Conservation (phyloP, 2,329 filamentous ascomycete genomes). For the Pestalotiopsis sp. region DNA sequence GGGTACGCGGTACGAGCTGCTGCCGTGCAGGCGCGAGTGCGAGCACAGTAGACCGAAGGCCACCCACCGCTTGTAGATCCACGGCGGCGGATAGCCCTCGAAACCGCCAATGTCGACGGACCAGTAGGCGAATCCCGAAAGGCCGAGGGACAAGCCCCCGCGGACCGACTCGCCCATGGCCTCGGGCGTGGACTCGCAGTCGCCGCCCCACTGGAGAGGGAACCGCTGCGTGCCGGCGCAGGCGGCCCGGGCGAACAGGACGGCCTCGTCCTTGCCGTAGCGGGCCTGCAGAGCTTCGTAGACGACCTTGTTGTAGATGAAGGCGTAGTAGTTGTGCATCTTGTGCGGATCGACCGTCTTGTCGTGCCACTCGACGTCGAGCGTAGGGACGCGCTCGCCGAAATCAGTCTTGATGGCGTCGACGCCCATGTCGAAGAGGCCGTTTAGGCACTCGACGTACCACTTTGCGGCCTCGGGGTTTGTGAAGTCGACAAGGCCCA, state of each 20-base stretch:
- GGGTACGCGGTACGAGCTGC: slow-evolving; percentile 72
- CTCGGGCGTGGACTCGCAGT: slow-evolving; percentile 74
- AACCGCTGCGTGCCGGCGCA: slow-evolving; percentile 71
- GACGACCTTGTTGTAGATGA: slow-evolving; percentile 71
- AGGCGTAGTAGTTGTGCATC: slow-evolving; percentile 82
- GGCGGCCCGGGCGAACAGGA: slow-evolving; percentile 68
- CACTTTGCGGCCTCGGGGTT: slow-evolving; percentile 69
- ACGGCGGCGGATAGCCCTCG: slow-evolving; percentile 67
- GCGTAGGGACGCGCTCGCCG: slow-evolving; percentile 70
- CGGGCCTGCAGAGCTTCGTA: slow-evolving; percentile 65
- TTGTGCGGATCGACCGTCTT: slow-evolving; percentile 57
- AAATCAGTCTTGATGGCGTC: slow-evolving; percentile 79
- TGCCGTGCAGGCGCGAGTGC: slow-evolving; percentile 72
- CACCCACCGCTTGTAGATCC: slow-evolving; percentile 78
- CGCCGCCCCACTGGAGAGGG: slow-evolving; percentile 73
- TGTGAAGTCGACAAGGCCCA: slow-evolving; percentile 75
- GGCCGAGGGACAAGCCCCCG: slow-evolving; percentile 64
- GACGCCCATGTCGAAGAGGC: slow-evolving; percentile 69
- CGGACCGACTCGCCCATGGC: slow-evolving; percentile 73
- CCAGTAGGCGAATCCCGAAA: slow-evolving; percentile 70
- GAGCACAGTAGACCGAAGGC: slow-evolving; percentile 74
- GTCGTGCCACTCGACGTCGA: slow-evolving; percentile 68
- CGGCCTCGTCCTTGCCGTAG: slow-evolving; percentile 55
- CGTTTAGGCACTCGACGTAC: slow-evolving; percentile 64
- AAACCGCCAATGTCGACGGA: slow-evolving; percentile 74